Conservation (phyloP, 306 rosid species). For the Quercus rubra region DNA sequence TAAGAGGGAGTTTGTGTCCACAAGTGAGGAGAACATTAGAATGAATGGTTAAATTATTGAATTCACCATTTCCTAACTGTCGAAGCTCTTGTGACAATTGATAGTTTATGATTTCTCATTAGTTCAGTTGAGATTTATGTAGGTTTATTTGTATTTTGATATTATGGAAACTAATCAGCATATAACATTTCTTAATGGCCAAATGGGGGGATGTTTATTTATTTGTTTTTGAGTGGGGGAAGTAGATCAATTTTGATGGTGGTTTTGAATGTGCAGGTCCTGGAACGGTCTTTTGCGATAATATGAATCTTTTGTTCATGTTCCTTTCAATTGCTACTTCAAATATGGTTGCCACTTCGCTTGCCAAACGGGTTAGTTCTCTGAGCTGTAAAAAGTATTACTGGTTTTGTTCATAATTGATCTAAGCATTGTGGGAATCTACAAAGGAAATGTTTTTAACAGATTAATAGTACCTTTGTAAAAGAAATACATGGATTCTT, state of each 20-base stretch:
- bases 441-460: background rate
- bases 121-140: background rate
- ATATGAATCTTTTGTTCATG: slow-evolving; percentile 33
- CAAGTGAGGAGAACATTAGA: too few relatives aligned
- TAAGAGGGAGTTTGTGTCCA: too few relatives aligned
- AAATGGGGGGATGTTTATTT: background rate
- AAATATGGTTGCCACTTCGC: slow-evolving; percentile 38
- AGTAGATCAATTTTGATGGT: background rate
- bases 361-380: slow-evolving; percentile 31
- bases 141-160: background rate
- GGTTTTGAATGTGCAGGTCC: slow-evolving; percentile 22
- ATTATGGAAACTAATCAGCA: too few relatives aligned
- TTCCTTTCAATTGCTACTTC: slow-evolving; percentile 38
- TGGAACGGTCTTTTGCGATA: slow-evolving; percentile 36
- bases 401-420: background rate
- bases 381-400: background rate
- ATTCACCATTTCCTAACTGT: too few relatives aligned
- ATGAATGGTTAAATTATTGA: too few relatives aligned
- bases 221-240: background rate
- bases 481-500: background rate
- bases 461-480: background rate
- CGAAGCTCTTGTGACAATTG: too few relatives aligned
- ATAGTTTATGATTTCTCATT: too few relatives aligned
- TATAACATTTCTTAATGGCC: background rate
- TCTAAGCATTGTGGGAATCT: background rate